Evolutionary conservation across 257 asterid species (phyloP), one percentile per base, ranked within the genome.

Genomic region (Nicotiana paniculata): DNA sequence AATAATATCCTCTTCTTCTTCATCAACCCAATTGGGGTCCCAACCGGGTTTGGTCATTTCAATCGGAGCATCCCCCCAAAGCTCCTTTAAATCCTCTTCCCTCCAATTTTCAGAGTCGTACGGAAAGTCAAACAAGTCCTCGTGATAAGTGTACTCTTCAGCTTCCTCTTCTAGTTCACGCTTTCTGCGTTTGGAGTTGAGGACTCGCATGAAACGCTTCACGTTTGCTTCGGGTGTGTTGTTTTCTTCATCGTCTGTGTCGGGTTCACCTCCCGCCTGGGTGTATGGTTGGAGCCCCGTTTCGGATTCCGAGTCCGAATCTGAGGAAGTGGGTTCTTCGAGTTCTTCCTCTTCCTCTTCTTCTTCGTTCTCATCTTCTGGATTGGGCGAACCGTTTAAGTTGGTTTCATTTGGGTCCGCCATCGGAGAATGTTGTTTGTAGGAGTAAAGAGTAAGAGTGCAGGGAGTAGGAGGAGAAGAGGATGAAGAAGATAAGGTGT

Each of bases 41-140:
- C 97, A 96, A 48, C 99, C 99, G 4, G 97, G 93, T 61, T 92
- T 90, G 10, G 91, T 90, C 93, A 89, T 89, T 85, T 28, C 85
- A 65, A 86, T 0, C 0, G 99, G 99, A 74, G 92, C 97, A 90
- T 96, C 99, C 77, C 87, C 98, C 99, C 99, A 96, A 0, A 92
- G 82, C 90, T 96, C 99, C 90, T 85, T 92, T 93, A 96, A 84
- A 81, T 94, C 98, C 90, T 90, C 93, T 89, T 96, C 99, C 70
- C 80, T 87, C 99, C 99, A 96, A 46, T 94, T 91, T 35, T 96
- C 99, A 9, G 89, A 88, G 90, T 96, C 99, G 65, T 75, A 81
- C 0, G 99, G 98, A 37, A 96, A 96, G 77, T 96, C 88, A 85
- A 82, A 96, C 2, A 62, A 87, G 84, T 93, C 95, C 6, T 93